Base-by-base conservation (phyloP, 1,284 basidiomycete genomes). In the Afroboletus lepidellus region DNA sequence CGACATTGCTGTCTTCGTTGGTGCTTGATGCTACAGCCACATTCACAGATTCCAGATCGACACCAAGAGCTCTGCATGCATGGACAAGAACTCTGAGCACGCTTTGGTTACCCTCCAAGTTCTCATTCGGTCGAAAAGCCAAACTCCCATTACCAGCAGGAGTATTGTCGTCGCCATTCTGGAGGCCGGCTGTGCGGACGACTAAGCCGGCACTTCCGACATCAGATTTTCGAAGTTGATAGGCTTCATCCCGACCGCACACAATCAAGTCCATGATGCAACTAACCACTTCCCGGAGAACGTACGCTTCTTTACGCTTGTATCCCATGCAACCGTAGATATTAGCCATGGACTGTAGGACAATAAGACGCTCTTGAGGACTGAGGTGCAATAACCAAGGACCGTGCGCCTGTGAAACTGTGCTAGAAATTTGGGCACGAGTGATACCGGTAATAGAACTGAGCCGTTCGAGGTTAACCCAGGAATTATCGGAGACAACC, bases 331-430 rank as follows among this genome's bases (percentile, higher is more conserved):
- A 86, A 11, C 85, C 79, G 66, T 90, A 94, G 43, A 92, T 71
- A 56, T 83, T 84, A 0, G 88, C 87, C 38, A 87, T 80, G 34
- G 80, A 78, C 56, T 88, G 83, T 37, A 93, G 73, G 11, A 88
- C 72, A 11, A 78, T 73, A 29, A 96, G 78, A 30, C 92, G 83
- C 58, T 92, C 90, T 37, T 84, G 76, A 36, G 84, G 77, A 18
- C 85, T 85, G 41, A 96, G 78, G 58, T 92, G 89, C 11, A 90
- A 70, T n/a, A 94, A 71, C 85, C 90, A 93, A 4, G 93, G 89
- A 0, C 90, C 91, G 54, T 94, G 88, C 0, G 85, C 79, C 60
- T 86, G 84, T 13, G 84, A 75, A 20, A 90, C 72, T 20, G 81
- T 73, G 5, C 72, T 72, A 0, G 88, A 79, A 21, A 95, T 87